Evolutionary conservation across 2,329 filamentous ascomycete genomes (phyloP).

Genomic region (Hymenoscyphus infarciens): DNA sequence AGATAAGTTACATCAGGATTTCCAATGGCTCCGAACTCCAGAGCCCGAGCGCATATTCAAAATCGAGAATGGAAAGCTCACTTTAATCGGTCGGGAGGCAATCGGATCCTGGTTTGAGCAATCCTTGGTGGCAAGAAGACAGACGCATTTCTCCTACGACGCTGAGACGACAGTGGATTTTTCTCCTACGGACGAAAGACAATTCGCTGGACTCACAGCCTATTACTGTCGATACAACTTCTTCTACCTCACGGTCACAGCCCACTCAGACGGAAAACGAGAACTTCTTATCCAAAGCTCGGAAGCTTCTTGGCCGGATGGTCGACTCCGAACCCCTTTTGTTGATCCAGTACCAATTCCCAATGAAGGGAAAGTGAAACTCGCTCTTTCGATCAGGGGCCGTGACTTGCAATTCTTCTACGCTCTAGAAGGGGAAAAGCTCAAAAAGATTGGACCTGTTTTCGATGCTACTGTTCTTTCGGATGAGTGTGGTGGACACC

Average conservation of each 20-base stretch:
- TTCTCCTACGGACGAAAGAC: slow-evolving; percentile 52
- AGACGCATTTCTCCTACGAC: slow-evolving; percentile 58
- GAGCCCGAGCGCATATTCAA: slow-evolving; percentile 52
- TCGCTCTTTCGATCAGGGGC: slow-evolving; percentile 51
- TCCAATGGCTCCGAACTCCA: slow-evolving; percentile 56
- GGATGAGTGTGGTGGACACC: slow-evolving; percentile 61
- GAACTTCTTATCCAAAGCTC: slow-evolving; percentile 56
- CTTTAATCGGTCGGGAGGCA: slow-evolving; percentile 48
- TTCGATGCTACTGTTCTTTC: slow-evolving; percentile 57
- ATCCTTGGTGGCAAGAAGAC: slow-evolving; percentile 51
- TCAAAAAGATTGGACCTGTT: slow-evolving; percentile 51
- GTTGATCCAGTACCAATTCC: slow-evolving; percentile 47
- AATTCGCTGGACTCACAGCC: slow-evolving; percentile 57
- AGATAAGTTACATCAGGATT: slow-evolving; percentile 46
- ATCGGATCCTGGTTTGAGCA: slow-evolving; percentile 59
- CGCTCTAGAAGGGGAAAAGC: slow-evolving; percentile 43
- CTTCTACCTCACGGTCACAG: slow-evolving; percentile 59
- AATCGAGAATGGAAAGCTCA: slow-evolving; percentile 41
- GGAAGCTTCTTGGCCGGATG: slow-evolving; percentile 53
- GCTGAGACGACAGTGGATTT: slow-evolving; percentile 55
- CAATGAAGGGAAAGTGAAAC: slow-evolving; percentile 50
- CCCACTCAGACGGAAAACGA: slow-evolving; percentile 51
- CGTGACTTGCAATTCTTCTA: slow-evolving; percentile 54
- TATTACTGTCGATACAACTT: slow-evolving; percentile 65
- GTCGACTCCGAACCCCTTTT: slow-evolving; percentile 44